Evolutionary conservation across 2,329 filamentous ascomycete genomes (phyloP), one percentile per base, ranked within the genome.

Genomic region (Arachnomyces sp.): DNA sequence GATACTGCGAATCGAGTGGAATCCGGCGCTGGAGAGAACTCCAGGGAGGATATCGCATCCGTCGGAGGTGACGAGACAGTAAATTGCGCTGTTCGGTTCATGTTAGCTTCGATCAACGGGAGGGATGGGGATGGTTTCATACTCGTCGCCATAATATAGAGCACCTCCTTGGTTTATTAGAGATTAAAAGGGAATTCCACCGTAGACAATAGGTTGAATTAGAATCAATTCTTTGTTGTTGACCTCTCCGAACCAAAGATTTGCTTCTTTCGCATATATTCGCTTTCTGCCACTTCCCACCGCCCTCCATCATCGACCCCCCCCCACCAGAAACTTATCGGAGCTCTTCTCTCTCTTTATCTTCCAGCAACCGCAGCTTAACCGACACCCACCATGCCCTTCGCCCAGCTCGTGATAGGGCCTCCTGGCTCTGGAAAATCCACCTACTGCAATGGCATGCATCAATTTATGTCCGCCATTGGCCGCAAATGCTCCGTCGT

Each of bases 371-470:
- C 5, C 20, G 9, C 20, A 25, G 20, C 20, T 25, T 9, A 25
- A 5, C 20, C 5, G 9, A 5, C 20, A 25, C 20, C 20, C 38
- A 54, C 33, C 34, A 76, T 76, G 72, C 73, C 73, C 4, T 77
- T 77, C 43, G 72, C 70, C n/a, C 84, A 94, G 67, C 79, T 95
- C 32, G 80, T 94, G 29, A 80, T 94, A 54, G 92, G 92, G n/a
- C 90, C 89, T 50, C 92, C 92, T 5, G 92, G 92, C 55, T 81
- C 88, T 20, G 92, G 92, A 45, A 98, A 98, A 69, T 95, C 88
- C 49, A 98, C 92, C 6, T 95, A 94, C 62, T 96, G 90, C 71
- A 87, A 96, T 79, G 92, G 92, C 59, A 94, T 98, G 84, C 86
- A 95, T 58, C 92, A 98, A 67, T 98, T 98, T 68, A 83, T 96